Conservation (phyloP, 768 basidiomycete species). For the Phlebiopsis flavidoalba region DNA sequence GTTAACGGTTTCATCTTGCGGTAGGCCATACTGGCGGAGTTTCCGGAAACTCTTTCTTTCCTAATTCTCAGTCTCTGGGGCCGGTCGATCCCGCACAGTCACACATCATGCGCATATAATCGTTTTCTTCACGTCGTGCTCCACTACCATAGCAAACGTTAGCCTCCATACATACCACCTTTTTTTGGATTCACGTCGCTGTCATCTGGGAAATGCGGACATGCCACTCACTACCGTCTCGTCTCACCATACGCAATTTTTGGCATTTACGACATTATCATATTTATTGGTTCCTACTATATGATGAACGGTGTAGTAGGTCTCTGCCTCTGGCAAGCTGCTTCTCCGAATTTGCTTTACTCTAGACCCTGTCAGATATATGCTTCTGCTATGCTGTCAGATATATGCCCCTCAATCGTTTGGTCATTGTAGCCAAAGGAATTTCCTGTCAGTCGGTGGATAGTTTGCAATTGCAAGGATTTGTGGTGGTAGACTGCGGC, state of each 20-base stretch:
- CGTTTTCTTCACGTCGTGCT: background rate
- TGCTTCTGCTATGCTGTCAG: too few species aligned
- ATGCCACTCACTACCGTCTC: background rate
- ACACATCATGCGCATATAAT: too few species aligned
- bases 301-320: background rate
- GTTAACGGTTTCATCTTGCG: background rate
- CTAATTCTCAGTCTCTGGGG: background rate
- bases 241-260: background rate
- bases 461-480: too few species aligned
- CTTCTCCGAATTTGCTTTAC: too few species aligned
- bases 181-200: background rate
- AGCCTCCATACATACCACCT: background rate
- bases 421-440: too few species aligned
- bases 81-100: background rate
- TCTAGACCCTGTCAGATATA: too few species aligned
- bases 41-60: background rate
- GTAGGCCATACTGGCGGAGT: background rate
- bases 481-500: too few species aligned
- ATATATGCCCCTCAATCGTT: too few species aligned
- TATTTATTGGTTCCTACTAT: background rate
- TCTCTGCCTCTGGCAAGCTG: background rate
- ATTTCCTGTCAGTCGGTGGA: too few species aligned
- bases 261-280: background rate
- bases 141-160: background rate
- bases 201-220: conserved; percentile 2